A percentile compares a stretch with the other conserved stretches of the same genome.
phyloP scores from a whole-genome alignment of 768 basidiomycete species.

The Collybia sordida region DNA sequence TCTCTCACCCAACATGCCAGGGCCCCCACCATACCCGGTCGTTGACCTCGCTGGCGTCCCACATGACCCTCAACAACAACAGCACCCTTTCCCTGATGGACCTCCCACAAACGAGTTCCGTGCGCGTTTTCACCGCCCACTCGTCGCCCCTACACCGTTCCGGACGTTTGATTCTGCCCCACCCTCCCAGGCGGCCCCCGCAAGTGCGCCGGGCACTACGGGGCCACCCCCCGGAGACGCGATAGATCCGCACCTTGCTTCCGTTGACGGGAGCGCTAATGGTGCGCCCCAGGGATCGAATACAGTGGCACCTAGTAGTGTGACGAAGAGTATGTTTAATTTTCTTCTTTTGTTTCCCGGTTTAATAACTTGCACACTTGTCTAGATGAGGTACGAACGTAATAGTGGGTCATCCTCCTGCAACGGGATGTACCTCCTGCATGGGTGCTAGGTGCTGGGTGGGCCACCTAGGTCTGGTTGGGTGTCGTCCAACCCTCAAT shows the following conservation, averaged over 20 bases:
- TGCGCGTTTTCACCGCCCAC: slow-evolving; percentile 61
- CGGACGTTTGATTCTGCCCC: slow-evolving; percentile 18
- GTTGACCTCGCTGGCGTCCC: slow-evolving; percentile 22
- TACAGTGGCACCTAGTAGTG: neutral
- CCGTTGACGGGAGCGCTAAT: neutral
- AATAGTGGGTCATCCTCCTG: too few species aligned
- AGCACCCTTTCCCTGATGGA: slow-evolving; percentile 12
- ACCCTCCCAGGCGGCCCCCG: slow-evolving; percentile 4
- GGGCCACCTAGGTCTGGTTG: too few species aligned
- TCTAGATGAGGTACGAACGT: too few species aligned
- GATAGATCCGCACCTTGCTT: slow-evolving; percentile 35
- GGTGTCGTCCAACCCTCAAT: too few species aligned
- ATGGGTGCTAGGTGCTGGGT: too few species aligned
- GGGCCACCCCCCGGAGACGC: slow-evolving; percentile 20
- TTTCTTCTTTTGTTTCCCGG: too few species aligned
- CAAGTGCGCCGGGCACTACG: slow-evolving; percentile 10
- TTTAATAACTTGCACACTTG: too few species aligned
- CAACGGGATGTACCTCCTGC: too few species aligned
- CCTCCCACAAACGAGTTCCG: slow-evolving; percentile 52
- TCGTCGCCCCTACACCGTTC: slow-evolving; percentile 64
- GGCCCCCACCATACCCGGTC: slow-evolving; percentile 14
- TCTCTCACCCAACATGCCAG: slow-evolving; percentile 16
- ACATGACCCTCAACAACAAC: slow-evolving; percentile 17
- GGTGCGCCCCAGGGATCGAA: neutral
- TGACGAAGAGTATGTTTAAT: too few species aligned